Evolutionary conservation across 139 green algal genomes (phyloP).

Genomic region (Marvania coccoides): DNA sequence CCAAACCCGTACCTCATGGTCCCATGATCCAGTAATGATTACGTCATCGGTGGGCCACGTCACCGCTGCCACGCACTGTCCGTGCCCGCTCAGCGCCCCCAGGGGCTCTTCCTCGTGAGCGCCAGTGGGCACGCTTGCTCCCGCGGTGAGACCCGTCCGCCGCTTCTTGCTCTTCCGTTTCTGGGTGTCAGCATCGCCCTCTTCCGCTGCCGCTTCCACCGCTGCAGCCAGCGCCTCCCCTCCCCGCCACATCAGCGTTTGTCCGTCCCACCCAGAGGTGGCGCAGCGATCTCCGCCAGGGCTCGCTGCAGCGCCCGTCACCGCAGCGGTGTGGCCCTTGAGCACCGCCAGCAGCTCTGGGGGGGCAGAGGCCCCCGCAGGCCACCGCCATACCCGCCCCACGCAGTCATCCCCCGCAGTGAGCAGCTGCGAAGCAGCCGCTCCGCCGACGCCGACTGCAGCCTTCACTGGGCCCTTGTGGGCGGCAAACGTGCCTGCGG

Average conservation of each 20-base stretch:
- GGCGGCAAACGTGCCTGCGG: slow-evolving; percentile 18
- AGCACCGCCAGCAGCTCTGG: slow-evolving; percentile 4
- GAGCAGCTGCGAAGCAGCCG: slow-evolving; percentile 28
- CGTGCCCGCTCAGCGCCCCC: slow-evolving; percentile 48
- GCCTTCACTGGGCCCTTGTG: slow-evolving; percentile 28
- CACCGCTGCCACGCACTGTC: slow-evolving; percentile 57
- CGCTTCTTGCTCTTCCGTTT: slow-evolving; percentile 14
- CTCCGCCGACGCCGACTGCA: slow-evolving; percentile 10
- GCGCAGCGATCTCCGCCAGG: slow-evolving; percentile 31
- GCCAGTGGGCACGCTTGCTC: background rate
- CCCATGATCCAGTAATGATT: slow-evolving; percentile 66
- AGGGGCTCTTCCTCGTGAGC: slow-evolving; percentile 20
- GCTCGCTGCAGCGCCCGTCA: slow-evolving; percentile 40
- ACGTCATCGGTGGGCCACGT: slow-evolving; percentile 38
- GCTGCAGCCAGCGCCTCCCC: background rate
- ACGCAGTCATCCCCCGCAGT: slow-evolving; percentile 37
- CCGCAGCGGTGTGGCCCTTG: slow-evolving; percentile 48
- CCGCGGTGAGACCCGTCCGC: background rate
- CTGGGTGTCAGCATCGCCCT: background rate
- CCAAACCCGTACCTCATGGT: slow-evolving; percentile 70
- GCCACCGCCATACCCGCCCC: slow-evolving; percentile 19
- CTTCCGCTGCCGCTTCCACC: background rate
- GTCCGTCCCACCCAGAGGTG: slow-evolving; percentile 62
- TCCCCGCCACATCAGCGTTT: slow-evolving; percentile 51
- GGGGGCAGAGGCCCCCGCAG: background rate